phyloP scores from a whole-genome alignment of 441 rosid genomes.

The Syzygium malaccense region DNA sequence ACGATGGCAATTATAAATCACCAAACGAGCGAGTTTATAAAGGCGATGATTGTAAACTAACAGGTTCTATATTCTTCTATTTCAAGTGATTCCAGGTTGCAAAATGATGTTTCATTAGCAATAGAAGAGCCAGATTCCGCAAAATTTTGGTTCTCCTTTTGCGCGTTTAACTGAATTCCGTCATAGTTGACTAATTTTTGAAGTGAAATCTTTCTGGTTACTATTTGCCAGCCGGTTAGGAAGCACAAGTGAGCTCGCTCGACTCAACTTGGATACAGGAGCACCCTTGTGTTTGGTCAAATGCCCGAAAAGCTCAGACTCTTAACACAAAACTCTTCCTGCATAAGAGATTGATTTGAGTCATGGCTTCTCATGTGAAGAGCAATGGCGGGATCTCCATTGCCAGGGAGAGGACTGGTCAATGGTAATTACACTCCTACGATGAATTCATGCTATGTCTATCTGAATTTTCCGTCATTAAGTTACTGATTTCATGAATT shows the following conservation, averaged over 20 bases:
- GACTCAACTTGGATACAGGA: background rate
- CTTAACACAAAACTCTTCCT: background rate
- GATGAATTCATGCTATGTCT: background rate
- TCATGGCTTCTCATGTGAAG: background rate
- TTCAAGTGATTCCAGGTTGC: background rate
- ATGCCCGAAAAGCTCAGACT: background rate
- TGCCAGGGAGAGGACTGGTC: conserved; percentile 3
- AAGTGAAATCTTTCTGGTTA: background rate
- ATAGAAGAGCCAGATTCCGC: background rate
- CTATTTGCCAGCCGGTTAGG: background rate
- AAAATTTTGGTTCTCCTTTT: background rate
- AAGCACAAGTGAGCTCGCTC: background rate
- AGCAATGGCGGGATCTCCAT: background rate
- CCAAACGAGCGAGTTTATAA: background rate
- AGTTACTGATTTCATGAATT: background rate
- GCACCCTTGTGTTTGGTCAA: background rate
- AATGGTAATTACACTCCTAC: background rate
- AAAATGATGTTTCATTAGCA: background rate
- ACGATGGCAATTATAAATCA: background rate
- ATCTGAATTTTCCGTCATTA: background rate
- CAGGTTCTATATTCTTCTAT: background rate
- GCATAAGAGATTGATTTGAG: background rate
- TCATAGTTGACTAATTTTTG: background rate
- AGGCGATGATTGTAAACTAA: background rate
- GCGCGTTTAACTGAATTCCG: background rate